Base-by-base conservation (phyloP, 1,139 yeast genomes). In the Debaryomyces nepalensis region DNA sequence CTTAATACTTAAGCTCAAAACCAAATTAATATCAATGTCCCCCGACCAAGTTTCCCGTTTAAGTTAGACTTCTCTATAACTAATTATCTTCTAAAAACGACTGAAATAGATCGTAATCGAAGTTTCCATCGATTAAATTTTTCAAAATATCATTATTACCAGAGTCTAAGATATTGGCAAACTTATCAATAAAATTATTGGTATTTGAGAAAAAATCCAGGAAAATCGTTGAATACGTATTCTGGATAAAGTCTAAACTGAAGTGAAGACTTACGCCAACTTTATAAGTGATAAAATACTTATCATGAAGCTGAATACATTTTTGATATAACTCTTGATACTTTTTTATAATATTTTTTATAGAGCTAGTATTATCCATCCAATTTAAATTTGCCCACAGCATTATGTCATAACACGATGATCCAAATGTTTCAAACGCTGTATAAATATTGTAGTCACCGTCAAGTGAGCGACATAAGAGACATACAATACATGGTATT, bases 241-340 rank as follows among this genome's bases (percentile, higher is more conserved):
- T 8, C 11, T 24, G n/a, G 11, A 24, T 24, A 24, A 24, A 24
- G 11, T 24, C 12, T n/a, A 24, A 24, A 12, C 26, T 24, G 11
- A 24, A 24, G 10, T 24, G n/a, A 24, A 24, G 26, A 12, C 26
- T 10, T 10, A 24, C 26, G 10, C 26, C 26, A 24, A 24, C 26
- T 24, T 24, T 24, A 24, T 24, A 24, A 24, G 26, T 24, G 26
- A 24, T 24, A 12, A 24, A 24, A 24, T 24, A 24, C 11, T 24
- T 24, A 24, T 7, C 26, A 24, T 24, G 26, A 24, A 24, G 26
- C 26, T 24, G 26, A 24, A 24, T 24, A 12, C 26, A 24, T 24
- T 24, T 24, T 24, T 24, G 26, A 24, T 9, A 24, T n/a, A 24
- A 24, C 9, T 24, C 26, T 24, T 24, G 6, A 24, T 24, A 24